Conservation (phyloP, 2,329 filamentous ascomycete genomes). For the Trichoderma cornu-damae region DNA sequence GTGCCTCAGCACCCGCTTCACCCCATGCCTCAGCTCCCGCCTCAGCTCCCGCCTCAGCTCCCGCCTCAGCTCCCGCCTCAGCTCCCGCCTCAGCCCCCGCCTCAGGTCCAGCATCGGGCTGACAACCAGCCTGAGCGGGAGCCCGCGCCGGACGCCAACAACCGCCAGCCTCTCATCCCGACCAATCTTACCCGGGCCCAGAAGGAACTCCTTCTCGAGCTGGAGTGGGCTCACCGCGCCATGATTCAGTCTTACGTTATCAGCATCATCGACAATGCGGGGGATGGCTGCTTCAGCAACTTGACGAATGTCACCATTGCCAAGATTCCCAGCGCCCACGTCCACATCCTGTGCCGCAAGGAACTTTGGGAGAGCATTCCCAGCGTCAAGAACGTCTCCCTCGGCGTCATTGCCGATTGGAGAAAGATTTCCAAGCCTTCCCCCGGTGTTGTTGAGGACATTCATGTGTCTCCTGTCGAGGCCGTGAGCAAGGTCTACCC, state of each 20-base stretch:
- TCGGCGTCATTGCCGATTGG: conserved; percentile 64
- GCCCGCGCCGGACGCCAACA: conserved; percentile 16
- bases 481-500: conserved; percentile 48
- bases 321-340: conserved; percentile 57
- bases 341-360: conserved; percentile 49
- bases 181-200: conserved; percentile 56
- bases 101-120: conserved; percentile 2
- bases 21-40: neutral
- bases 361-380: conserved; percentile 60
- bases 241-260: conserved; percentile 64
- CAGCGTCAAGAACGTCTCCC: conserved; percentile 47
- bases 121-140: conserved; percentile 22
- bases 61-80: neutral
- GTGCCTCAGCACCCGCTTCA: neutral
- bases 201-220: conserved; percentile 62
- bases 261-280: conserved; percentile 55
- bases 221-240: conserved; percentile 63
- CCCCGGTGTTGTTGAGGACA: conserved; percentile 46
- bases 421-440: conserved; percentile 51
- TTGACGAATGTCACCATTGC: conserved; percentile 59
- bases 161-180: conserved; percentile 42
- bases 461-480: conserved; percentile 44
- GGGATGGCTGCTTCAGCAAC: conserved; percentile 42
- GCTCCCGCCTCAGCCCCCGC: neutral
- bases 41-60: neutral